A percentile compares a stretch with the other conserved stretches of the same genome.
Evolutionary conservation across 306 rosid species (phyloP).

Genomic region (Ormosia emarginata): DNA sequence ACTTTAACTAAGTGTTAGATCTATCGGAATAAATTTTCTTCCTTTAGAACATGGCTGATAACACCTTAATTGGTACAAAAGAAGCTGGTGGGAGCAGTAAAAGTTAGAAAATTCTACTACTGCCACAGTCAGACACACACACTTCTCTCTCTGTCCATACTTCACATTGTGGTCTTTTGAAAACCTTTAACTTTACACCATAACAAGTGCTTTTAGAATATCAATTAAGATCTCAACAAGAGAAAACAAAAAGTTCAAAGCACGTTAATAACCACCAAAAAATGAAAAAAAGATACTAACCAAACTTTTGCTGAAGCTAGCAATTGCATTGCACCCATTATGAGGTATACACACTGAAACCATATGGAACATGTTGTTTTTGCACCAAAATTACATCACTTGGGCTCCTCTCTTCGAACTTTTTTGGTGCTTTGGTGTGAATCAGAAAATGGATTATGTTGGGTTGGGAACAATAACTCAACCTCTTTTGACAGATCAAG

Average conservation of each 20-base stretch:
- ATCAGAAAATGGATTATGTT: slow-evolving; percentile 6
- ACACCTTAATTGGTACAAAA: slow-evolving; percentile 30
- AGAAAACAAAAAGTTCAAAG: not conserved
- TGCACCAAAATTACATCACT: not conserved
- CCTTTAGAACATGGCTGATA: slow-evolving; percentile 11
- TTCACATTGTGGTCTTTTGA: slow-evolving; percentile 14
- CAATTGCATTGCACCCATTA: not conserved
- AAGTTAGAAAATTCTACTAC: slow-evolving; percentile 31
- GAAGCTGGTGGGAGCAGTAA: slow-evolving; percentile 40
- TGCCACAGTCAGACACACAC: not conserved
- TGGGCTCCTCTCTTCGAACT: slow-evolving; percentile 29
- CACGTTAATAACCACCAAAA: not conserved
- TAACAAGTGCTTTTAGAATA: slow-evolving; percentile 12
- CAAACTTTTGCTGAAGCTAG: slow-evolving; percentile 1
- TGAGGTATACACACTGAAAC: not conserved
- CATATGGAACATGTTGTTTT: not conserved
- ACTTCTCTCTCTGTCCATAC: not conserved
- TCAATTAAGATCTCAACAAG: slow-evolving; percentile 21
- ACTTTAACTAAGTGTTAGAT: slow-evolving; percentile 25
- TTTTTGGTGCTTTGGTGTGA: slow-evolving; percentile 34
- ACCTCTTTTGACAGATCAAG: slow-evolving; percentile 39
- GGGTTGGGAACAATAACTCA: slow-evolving; percentile 36
- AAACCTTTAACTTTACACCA: slow-evolving; percentile 35
- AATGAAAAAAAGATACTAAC: not conserved
- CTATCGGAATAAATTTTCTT: slow-evolving; percentile 29